Evolutionary conservation across 2,329 filamentous ascomycete genomes (phyloP), one percentile per base, ranked within the genome.

Genomic region (Diaporthe ilicicola): DNA sequence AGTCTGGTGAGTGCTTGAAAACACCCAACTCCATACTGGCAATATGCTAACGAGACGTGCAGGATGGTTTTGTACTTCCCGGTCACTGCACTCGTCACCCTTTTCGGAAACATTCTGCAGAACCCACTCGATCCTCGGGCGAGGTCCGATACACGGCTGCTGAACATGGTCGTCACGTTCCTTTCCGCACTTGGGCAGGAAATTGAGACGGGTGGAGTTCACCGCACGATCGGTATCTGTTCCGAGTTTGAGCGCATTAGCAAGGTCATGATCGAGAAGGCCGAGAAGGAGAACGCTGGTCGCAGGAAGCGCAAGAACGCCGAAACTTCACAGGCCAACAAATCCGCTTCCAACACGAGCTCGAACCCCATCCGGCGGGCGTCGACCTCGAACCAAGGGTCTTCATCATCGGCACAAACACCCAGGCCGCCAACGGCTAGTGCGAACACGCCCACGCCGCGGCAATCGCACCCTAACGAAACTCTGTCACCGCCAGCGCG

Each of bases 241-340:
- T 90, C 93, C n/a, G 96, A 99, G 78, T 99, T 99, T 76, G 95
- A 97, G 80, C 91, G 96, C 71, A 98, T 99, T 74, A 94, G 94
- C 44, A 94, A 92, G 78, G 90, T 94, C 3, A 94, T 97, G 10
- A 91, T 98, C 55, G 95, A 98, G 72, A 97, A 95, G 79, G 90
- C 94, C 0, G 95, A 98, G 78, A 94, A 92, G 77, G 95, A 98
- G 65, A 89, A 93, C 44, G 88, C 91, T 32, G 91, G 90, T 6
- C 90, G 93, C 71, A 90, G 94, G 70, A 98, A 98, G 85, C 90
- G 95, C 72, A 98, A 97, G 86, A 90, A 88, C 13, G 68, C 64
- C n/a, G 71, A 72, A 37, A 50, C 64, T 8, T 62, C 62, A 6
- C 68, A 72, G n/a, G 56, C 62, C 13, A 68, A 48, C 64, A 72